A percentile compares a stretch with the other conserved stretches of the same genome.
Conservation (phyloP, 345 rosid species). For the Hibiscus trionum region DNA sequence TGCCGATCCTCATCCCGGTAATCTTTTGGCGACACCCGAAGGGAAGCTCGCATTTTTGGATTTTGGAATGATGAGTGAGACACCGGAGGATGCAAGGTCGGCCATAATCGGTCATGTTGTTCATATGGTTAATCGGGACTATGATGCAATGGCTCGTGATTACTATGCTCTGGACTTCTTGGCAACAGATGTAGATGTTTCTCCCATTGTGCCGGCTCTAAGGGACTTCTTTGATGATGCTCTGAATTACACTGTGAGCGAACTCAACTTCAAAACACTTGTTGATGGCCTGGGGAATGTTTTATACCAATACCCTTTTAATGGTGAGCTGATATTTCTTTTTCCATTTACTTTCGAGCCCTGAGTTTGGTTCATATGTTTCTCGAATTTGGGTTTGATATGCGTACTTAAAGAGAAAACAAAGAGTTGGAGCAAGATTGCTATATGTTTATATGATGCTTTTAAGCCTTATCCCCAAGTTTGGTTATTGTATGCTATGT, state of each 20-base stretch:
- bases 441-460: too few species aligned
- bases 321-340: conserved; percentile 36
- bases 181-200: conserved; percentile 80
- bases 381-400: too few species aligned
- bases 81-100: conserved; percentile 94
- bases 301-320: conserved; percentile 82
- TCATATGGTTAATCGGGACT: conserved; percentile 93
- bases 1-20: too few species aligned
- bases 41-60: conserved; percentile 60
- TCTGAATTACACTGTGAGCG: conserved; percentile 83
- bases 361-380: too few species aligned
- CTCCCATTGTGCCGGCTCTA: conserved; percentile 89
- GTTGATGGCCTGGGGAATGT: conserved; percentile 94
- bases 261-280: conserved; percentile 80
- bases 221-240: conserved; percentile 88
- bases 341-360: background rate
- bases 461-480: background rate
- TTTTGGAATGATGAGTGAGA: conserved; percentile 99
- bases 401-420: too few species aligned
- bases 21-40: too few species aligned
- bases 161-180: conserved; percentile 81
- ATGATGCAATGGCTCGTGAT: conserved; percentile 97
- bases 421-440: too few species aligned
- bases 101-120: conserved; percentile 92
- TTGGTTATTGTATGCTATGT: background rate